Base-by-base conservation (phyloP, 1,139 yeast genomes). In the Debaryomyces udenii region DNA sequence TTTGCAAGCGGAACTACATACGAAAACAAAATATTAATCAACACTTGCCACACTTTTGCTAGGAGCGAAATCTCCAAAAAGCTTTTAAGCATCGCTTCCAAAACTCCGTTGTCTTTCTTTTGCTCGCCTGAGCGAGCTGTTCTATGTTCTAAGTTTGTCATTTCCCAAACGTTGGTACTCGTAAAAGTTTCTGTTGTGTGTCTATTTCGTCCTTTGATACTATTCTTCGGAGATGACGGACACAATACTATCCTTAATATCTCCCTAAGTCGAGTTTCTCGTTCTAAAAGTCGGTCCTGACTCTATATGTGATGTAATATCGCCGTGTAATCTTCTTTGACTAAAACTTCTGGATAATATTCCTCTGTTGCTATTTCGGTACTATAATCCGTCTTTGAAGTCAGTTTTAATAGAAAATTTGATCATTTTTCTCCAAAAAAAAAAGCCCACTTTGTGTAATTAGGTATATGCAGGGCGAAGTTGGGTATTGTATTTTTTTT, bases 341-440 rank as follows among this genome's bases (percentile, higher is more conserved):
- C 28, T 26, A 5, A 26, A 26, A 26, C 5, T 26, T 7, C 22
- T 26, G 6, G 28, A 10, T 10, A 6, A 26, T 26, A 26, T 26
- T 5, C 11, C 9, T 6, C 14, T 26, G 11, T 6, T 26, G 28
- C 28, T 26, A 26, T 26, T n/a, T n/a, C 28, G 28, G 14, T 26
- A 7, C 22, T 20, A 20, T 20, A 20, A 20, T 20, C 22, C 22
- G 22, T 7, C 22, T 7, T 20, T 20, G 22, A 7, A 5, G 22
- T n/a, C 13, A 22, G 26, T 23, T 11, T 31, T 17, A 26, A 17
- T n/a, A 26, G 37, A 34, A 34, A 34, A 34, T 34, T 34, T 34
- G 37, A 34, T 34, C 37, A 34, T 34, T 34, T 26, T 26, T 34
- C 27, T 34, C 29, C 29, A 34, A 27, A 34, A 34, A 34, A 27